phyloP scores from a whole-genome alignment of 1,284 basidiomycete genomes.

The Microbotryum scabiosae region DNA sequence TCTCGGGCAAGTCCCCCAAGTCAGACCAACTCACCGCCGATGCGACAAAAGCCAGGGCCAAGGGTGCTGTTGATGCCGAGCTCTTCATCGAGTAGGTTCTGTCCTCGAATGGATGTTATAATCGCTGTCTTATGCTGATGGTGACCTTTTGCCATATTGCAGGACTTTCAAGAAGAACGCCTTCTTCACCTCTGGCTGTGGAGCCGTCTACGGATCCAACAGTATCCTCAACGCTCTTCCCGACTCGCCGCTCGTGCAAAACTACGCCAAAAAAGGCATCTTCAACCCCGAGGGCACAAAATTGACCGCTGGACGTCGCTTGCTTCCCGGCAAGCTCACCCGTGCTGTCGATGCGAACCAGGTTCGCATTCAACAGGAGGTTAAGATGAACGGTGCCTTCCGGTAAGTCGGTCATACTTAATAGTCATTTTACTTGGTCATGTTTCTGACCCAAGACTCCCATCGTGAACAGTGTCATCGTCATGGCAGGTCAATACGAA shows the following conservation, averaged over 20 bases:
- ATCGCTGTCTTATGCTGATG: too few species aligned
- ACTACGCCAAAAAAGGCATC: slow-evolving; percentile 23
- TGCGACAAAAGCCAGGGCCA: slow-evolving; percentile 22
- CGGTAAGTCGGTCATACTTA: slow-evolving; percentile 12
- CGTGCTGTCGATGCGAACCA: slow-evolving; percentile 36
- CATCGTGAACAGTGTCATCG: slow-evolving; percentile 19
- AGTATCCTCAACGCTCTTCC: slow-evolving; percentile 31
- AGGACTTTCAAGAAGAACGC: slow-evolving; percentile 36
- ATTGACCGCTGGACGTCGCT: slow-evolving; percentile 31
- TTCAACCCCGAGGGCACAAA: slow-evolving; percentile 32
- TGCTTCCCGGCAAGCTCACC: slow-evolving; percentile 34
- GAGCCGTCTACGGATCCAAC: slow-evolving; percentile 35
- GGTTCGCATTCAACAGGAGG: slow-evolving; percentile 36
- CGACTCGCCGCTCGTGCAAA: slow-evolving; percentile 32
- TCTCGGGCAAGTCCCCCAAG: slow-evolving; percentile 34
- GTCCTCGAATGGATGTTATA: too few species aligned
- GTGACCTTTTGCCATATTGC: not conserved
- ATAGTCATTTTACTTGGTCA: not conserved
- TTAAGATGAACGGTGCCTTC: slow-evolving; percentile 38
- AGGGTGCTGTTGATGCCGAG: slow-evolving; percentile 33
- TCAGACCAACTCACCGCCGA: slow-evolving; percentile 29
- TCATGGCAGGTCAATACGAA: slow-evolving; percentile 29
- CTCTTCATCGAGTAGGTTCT: slow-evolving; percentile 36
- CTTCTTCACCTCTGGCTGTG: slow-evolving; percentile 35
- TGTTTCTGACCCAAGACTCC: not conserved